phyloP scores from a whole-genome alignment of 345 rosid genomes.

The Gossypium anomalum region DNA sequence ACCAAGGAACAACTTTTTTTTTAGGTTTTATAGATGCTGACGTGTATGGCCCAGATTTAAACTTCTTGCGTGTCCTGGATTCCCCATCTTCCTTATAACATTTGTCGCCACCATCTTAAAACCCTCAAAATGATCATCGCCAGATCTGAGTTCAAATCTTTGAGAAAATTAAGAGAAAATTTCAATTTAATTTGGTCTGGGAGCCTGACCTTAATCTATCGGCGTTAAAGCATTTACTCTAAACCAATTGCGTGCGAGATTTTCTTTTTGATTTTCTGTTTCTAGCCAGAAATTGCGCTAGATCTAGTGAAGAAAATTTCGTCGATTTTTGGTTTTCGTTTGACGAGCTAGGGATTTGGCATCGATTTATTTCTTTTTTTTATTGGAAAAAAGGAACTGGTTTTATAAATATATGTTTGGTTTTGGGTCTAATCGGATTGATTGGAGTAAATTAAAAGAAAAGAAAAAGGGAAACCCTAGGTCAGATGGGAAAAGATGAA shows the following conservation, averaged over 20 bases:
- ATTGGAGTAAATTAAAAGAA: conserved; percentile 10
- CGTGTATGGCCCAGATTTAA: conserved; percentile 77
- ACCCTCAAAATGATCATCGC: not conserved
- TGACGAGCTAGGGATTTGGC: not conserved
- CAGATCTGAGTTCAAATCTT: conserved; percentile 12
- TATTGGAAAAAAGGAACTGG: not conserved
- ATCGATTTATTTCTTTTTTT: not conserved
- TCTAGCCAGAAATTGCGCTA: not conserved
- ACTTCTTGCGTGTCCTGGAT: conserved; percentile 26
- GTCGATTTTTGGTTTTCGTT: not conserved
- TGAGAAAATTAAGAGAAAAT: not conserved
- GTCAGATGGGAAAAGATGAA: conserved; percentile 41
- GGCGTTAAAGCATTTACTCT: conserved; percentile 10
- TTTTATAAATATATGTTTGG: conserved; percentile 15
- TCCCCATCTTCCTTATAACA: conserved; percentile 22
- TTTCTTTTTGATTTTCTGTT: not conserved
- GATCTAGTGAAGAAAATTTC: conserved; percentile 7
- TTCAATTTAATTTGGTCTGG: not conserved
- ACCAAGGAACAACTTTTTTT: conserved; percentile 6
- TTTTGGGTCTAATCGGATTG: conserved; percentile 27
- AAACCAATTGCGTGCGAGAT: not conserved
- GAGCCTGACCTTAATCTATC: conserved; percentile 7
- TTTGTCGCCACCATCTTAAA: not conserved
- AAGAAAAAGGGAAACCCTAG: conserved; percentile 25
- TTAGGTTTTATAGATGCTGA: conserved; percentile 46